phyloP scores from a whole-genome alignment of 2,329 filamentous ascomycete species.

The Tolypocladium inflatum region DNA sequence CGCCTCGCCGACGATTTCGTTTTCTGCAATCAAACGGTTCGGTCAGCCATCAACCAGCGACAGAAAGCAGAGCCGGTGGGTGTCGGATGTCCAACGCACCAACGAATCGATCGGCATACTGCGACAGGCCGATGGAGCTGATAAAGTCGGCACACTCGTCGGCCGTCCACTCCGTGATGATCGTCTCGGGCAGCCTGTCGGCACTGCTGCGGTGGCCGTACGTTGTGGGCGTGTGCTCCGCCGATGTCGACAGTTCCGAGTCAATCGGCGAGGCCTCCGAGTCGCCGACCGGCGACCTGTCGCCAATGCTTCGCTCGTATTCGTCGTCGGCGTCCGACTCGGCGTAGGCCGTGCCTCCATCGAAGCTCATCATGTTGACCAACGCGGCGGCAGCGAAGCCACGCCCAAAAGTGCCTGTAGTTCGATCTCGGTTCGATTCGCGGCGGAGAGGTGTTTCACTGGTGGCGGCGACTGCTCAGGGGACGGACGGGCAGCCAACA shows the following conservation, averaged over 20 bases:
- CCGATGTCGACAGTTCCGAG: conserved; percentile 58
- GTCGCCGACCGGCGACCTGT: conserved; percentile 59
- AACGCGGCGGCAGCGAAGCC: conserved; percentile 4
- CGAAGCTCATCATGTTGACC: conserved; percentile 45
- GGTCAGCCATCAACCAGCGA: conserved; percentile 6
- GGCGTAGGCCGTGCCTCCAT: conserved; percentile 60
- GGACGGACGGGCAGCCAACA: not conserved
- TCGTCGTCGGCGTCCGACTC: conserved; percentile 78
- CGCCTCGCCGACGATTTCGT: conserved; percentile 88
- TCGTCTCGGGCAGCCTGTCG: conserved; percentile 61
- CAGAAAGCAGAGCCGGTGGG: not conserved
- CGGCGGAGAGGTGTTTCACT: not conserved
- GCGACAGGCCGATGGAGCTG: conserved; percentile 64
- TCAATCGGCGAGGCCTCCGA: conserved; percentile 62
- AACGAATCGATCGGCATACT: conserved; percentile 76
- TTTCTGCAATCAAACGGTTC: conserved; percentile 47
- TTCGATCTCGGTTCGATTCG: not conserved
- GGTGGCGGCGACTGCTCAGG: not conserved
- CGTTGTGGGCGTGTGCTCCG: conserved; percentile 72
- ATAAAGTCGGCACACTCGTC: conserved; percentile 91
- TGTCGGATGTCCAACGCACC: conserved; percentile 44
- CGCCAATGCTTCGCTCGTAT: conserved; percentile 64
- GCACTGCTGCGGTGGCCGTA: conserved; percentile 58
- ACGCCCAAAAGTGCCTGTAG: not conserved
- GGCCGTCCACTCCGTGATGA: conserved; percentile 71